phyloP scores from a whole-genome alignment of 148 eudicot genomes.

The Rhododendron henanense region DNA sequence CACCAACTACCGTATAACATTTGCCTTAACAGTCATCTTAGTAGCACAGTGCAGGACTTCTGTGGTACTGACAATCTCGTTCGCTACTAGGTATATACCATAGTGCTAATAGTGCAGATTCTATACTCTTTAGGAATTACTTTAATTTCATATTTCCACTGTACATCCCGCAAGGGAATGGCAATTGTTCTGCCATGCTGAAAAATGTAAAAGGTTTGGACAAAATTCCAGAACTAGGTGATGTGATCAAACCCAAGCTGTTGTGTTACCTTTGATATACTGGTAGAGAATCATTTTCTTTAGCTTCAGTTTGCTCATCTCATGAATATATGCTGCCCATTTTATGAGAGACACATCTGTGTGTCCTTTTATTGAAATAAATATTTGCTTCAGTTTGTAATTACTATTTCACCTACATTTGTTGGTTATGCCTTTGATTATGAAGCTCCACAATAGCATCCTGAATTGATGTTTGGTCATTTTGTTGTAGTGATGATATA shows the following conservation, averaged over 20 bases:
- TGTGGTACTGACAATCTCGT: background rate
- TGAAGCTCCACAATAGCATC: conserved; percentile 3
- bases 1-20: background rate
- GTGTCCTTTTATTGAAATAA: background rate
- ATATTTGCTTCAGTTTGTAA: background rate
- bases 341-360: background rate
- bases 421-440: background rate
- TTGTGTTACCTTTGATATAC: background rate
- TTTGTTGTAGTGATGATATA: conserved; percentile 63
- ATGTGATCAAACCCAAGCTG: background rate
- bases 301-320: background rate
- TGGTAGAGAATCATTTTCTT: background rate
- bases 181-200: background rate
- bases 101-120: background rate
- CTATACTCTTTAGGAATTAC: background rate
- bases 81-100: background rate
- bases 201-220: background rate
- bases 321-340: background rate
- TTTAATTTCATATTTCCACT: background rate
- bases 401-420: conserved; percentile 6
- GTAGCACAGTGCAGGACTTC: background rate
- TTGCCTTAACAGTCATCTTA: background rate
- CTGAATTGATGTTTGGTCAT: background rate
- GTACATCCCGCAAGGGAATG: background rate
- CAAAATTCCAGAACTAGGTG: background rate